Percentiles rank a stretch among this genome's conserved stretches.
phyloP scores from a whole-genome alignment of 108 stramenopile genomes.

The Chaetoceros muelleri region DNA sequence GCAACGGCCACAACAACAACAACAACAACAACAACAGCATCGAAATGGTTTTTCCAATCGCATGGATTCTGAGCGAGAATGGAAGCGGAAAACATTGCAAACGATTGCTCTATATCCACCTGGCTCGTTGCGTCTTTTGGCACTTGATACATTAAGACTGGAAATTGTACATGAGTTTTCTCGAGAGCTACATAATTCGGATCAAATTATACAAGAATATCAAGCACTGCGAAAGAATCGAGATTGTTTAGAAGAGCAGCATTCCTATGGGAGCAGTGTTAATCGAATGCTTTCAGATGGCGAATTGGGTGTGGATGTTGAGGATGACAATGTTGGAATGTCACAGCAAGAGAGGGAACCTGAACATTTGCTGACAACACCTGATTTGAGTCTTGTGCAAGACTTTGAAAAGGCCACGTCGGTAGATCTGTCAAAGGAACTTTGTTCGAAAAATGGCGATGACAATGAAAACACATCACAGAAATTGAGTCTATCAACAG shows the following conservation, averaged over 20 bases:
- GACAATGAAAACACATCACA: background rate
- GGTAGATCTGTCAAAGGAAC: background rate
- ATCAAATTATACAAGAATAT: conserved; percentile 24
- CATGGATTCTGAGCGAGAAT: conserved; percentile 21
- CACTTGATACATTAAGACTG: conserved; percentile 56
- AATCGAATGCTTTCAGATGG: background rate
- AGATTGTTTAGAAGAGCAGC: background rate
- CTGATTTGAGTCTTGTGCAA: conserved; percentile 20
- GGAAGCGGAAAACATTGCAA: conserved; percentile 37
- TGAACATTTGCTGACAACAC: background rate
- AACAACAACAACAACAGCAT: conserved; percentile 8
- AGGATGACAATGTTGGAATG: conserved; percentile 10
- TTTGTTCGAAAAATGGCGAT: conserved; percentile 1
- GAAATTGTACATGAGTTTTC: conserved; percentile 53
- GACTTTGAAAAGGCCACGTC: conserved; percentile 14
- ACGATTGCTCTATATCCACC: conserved; percentile 66
- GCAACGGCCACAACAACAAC: conserved; percentile 7
- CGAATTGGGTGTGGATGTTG: conserved; percentile 3
- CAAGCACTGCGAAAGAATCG: background rate
- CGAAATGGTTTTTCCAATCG: background rate
- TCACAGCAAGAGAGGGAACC: no score
- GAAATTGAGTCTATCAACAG: conserved; percentile 4
- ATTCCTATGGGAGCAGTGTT: background rate
- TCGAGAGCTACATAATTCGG: conserved; percentile 21
- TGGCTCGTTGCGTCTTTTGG: conserved; percentile 48